Evolutionary conservation across 116 monocot genomes (phyloP), one percentile per base, ranked within the genome.

Genomic region (Iris pallida): DNA sequence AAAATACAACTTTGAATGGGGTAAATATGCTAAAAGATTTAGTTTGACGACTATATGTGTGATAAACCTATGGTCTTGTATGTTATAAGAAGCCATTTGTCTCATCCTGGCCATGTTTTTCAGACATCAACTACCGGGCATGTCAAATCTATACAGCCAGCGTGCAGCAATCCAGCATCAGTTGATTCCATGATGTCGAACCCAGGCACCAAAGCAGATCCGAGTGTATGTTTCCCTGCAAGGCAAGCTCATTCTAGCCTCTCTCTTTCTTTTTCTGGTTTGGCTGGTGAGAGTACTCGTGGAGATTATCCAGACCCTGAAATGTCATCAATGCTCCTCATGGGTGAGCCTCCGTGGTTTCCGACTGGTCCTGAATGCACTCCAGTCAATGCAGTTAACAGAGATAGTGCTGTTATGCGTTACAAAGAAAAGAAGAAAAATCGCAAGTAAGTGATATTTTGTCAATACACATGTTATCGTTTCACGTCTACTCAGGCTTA

Each of bases 401-500:
- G 90, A 60, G 78, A 83, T 59, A 78, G 42, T 63, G 90, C 90
- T 17, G 81, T 94, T 8, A 80, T 68, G 73, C 87, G 90, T 20
- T 94, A 94, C 90, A 87, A 87, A 78, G 87, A 94, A 68, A 94
- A 94, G 80, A 94, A 83, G 79, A 90, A 89, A 73, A 64, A 54
- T 20, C 76, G 93, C 65, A 82, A 89, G 93, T 93, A 86, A 86
- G 92, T 67, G 42, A 54, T 51, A 8, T 47, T 19, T 53, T 43
- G 18, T 4, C 15, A 14, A n/a, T 56, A 42, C 14, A 48, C 30
- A 45, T 41, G 18, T 76, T 42, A 16, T 59, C 49, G 40, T 57
- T 46, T 30, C 45, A 40, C 40, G 41, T 17, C 13, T 68, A 62
- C 52, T 72, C 47, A 64, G 41, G 8, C 0, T 16, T 17, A 17